Conservation (phyloP, 768 basidiomycete species). For the Trametes maxima region DNA sequence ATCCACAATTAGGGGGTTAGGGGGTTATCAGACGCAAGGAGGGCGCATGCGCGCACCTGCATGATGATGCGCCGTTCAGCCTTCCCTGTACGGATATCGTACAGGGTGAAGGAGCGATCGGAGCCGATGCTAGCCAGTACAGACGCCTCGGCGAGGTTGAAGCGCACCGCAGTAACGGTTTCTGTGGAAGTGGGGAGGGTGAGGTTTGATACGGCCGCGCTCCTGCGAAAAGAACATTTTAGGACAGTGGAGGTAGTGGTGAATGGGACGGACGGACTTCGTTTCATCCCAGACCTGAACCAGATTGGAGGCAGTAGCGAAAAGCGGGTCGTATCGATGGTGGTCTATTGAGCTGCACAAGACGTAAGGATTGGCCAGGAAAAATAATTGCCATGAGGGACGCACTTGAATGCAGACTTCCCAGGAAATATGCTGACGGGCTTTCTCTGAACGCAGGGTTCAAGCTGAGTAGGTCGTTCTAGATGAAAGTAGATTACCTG, state of each 20-base stretch:
- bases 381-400: not conserved
- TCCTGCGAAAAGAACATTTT: conserved; percentile 47
- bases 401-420: conserved; percentile 91
- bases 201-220: conserved; percentile 81
- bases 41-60: conserved; percentile 57
- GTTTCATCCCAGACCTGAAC: conserved; percentile 99
- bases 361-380: not conserved
- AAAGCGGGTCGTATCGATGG: conserved; percentile 84
- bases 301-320: conserved; percentile 90
- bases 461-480: conserved; percentile 8
- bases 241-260: not conserved
- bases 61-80: conserved; percentile 90
- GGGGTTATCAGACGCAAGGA: too few species aligned
- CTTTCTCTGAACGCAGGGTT: conserved; percentile 34
- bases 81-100: conserved; percentile 96
- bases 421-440: conserved; percentile 81
- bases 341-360: conserved; percentile 86
- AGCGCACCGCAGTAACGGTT: conserved; percentile 84
- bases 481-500: too few species aligned
- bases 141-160: conserved; percentile 93
- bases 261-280: conserved; percentile 54
- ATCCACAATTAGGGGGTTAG: not conserved
- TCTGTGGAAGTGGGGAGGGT: conserved; percentile 87
- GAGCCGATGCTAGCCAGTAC: conserved; percentile 95
- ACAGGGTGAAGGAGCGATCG: conserved; percentile 93